These are phyloP conservation scores for Kazachstania africana DNA, from an alignment of 805 yeast genomes.

Conservation along the genomic window DNA sequence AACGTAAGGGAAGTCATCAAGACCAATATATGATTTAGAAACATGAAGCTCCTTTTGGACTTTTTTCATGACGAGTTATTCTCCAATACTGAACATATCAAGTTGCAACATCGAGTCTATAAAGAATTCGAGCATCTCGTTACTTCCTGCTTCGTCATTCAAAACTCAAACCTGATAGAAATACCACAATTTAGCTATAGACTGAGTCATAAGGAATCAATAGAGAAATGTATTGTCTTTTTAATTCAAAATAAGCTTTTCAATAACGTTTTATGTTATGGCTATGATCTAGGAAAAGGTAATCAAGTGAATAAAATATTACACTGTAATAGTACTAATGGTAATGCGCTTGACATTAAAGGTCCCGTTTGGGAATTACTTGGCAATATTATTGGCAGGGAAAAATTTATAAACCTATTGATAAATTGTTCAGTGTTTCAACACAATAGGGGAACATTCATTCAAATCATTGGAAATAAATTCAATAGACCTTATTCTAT, in stretches of 20 bases:
- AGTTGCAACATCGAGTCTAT: no score
- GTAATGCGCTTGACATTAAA: slow-evolving; percentile 32
- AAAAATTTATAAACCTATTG: slow-evolving; percentile 30
- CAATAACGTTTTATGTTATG: slow-evolving; percentile 32
- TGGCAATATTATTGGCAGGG: slow-evolving; percentile 30
- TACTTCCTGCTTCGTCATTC: slow-evolving; percentile 1
- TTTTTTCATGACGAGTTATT: no score
- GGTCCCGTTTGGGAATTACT: slow-evolving; percentile 33
- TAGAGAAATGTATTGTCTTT: slow-evolving; percentile 32
- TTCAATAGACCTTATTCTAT: slow-evolving; percentile 9
- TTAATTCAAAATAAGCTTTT: slow-evolving; percentile 20
- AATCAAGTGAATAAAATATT: slow-evolving; percentile 19
- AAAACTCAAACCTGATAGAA: neutral
- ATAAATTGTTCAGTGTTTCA: slow-evolving; percentile 27
- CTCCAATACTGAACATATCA: no score
- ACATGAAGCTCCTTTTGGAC: no score
- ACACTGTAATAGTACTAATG: slow-evolving; percentile 28
- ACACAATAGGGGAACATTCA: slow-evolving; percentile 1
- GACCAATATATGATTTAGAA: no score
- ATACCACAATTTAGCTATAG: neutral
- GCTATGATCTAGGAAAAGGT: slow-evolving; percentile 30
- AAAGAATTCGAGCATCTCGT: neutral
- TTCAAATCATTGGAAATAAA: slow-evolving; percentile 17
- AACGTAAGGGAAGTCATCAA: no score
- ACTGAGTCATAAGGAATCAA: slow-evolving; percentile 22